These are phyloP conservation scores for Acacia confusa DNA, from an alignment of 306 rosid species.

Conservation along the genomic window DNA sequence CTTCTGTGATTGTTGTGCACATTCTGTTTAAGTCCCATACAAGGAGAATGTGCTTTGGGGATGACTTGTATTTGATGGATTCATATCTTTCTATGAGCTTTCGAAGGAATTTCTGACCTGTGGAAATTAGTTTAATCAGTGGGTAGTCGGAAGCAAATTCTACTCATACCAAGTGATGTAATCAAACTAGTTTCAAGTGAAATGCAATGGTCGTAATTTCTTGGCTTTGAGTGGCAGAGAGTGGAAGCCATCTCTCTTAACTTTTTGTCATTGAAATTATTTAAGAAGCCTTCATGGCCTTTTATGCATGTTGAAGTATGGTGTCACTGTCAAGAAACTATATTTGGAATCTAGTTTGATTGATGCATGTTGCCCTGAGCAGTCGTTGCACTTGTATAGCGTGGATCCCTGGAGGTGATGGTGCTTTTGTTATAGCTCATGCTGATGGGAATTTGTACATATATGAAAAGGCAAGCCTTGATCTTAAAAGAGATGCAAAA, in stretches of 20 bases:
- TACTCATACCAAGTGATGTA: not conserved
- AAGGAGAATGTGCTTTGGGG: not conserved
- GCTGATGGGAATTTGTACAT: constrained; percentile 89
- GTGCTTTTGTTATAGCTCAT: constrained; percentile 88
- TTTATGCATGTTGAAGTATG: constrained; percentile 21
- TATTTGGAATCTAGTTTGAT: constrained; percentile 32
- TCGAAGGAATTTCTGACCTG: not conserved
- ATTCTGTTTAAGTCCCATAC: not conserved
- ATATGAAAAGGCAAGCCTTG: constrained; percentile 88
- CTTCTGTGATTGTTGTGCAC: not conserved
- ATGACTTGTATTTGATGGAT: constrained; percentile 1
- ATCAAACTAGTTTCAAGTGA: constrained; percentile 11
- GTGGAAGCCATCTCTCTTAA: constrained; percentile 3
- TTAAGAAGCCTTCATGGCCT: constrained; percentile 8
- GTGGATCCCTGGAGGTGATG: constrained; percentile 94
- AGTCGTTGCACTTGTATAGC: constrained; percentile 91
- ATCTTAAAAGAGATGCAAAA: constrained; percentile 26
- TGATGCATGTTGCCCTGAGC: constrained; percentile 48
- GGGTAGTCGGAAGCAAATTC: not conserved
- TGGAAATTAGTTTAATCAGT: constrained; percentile 10
- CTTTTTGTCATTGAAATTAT: constrained; percentile 16
- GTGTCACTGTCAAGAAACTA: not conserved
- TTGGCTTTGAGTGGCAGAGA: constrained; percentile 17
- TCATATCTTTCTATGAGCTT: not conserved
- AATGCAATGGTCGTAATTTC: constrained; percentile 20